These are phyloP conservation scores for Exophiala sp. DNA, from an alignment of 2,329 filamentous ascomycete species.

Conservation along the genomic window DNA sequence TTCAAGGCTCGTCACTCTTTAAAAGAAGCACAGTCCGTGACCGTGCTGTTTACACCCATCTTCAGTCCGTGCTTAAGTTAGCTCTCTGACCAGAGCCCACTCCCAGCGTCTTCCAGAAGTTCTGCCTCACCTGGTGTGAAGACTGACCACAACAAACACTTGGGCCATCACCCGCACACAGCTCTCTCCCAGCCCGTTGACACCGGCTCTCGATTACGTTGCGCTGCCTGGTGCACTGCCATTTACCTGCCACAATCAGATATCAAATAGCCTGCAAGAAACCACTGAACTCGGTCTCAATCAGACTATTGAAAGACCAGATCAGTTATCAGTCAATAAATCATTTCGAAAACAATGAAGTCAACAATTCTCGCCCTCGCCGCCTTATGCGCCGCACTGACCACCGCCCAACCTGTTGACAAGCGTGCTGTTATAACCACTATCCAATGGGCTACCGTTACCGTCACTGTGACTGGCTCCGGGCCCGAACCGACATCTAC, in stretches of 20 bases:
- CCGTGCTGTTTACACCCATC: conserved; percentile 14
- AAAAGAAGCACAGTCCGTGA: conserved; percentile 23
- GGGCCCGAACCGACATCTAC: conserved; percentile 7
- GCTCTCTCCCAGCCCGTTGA: conserved; percentile 10
- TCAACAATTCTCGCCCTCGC: conserved; percentile 30
- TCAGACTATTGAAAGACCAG: conserved; percentile 4
- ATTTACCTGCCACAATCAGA: conserved; percentile 14
- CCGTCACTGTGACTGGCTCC: conserved; percentile 34
- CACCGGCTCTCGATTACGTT: conserved; percentile 9
- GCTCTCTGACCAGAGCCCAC: conserved; percentile 23
- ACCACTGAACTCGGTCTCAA: conserved; percentile 11
- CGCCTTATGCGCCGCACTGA: conserved; percentile 36
- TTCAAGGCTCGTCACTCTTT: conserved; percentile 19
- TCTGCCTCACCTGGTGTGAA: conserved; percentile 24
- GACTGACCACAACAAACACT: conserved; percentile 3
- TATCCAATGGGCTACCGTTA: conserved; percentile 32
- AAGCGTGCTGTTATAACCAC: conserved; percentile 37
- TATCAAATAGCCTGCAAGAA: conserved; percentile 17
- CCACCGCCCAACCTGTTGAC: conserved; percentile 34
- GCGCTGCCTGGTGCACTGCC: conserved; percentile 18
- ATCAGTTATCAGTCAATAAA: not conserved
- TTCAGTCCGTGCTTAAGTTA: conserved; percentile 15
- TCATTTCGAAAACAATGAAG: conserved; percentile 19
- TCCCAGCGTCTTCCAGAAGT: not conserved
- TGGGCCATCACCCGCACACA: conserved; percentile 14